Evolutionary conservation across 805 yeast species (phyloP).

Genomic region (Scheffersomyces amazonensis): DNA sequence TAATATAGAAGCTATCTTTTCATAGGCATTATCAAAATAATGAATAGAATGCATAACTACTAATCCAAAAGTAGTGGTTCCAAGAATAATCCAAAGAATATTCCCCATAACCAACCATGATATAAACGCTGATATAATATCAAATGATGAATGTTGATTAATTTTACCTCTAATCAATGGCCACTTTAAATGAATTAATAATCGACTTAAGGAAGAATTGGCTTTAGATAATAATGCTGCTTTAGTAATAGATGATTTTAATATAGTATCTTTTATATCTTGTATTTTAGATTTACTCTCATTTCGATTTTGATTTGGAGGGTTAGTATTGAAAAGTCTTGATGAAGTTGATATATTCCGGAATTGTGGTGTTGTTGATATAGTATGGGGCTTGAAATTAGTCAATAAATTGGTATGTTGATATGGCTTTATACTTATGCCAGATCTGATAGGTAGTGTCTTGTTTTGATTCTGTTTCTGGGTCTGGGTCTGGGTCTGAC

Average conservation of each 20-base stretch:
- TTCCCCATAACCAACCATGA: conserved; percentile 61
- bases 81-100: conserved; percentile 51
- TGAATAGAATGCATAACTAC: conserved; percentile 44
- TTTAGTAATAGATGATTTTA: conserved; percentile 12
- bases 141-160: conserved; percentile 42
- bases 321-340: too few species aligned
- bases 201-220: conserved; percentile 24
- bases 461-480: too few species aligned
- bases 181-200: conserved; percentile 44
- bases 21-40: conserved; percentile 25
- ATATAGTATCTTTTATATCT: background rate
- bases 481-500: too few species aligned
- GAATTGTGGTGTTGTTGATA: too few species aligned
- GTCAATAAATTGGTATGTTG: too few species aligned
- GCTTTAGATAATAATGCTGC: conserved; percentile 28
- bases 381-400: too few species aligned
- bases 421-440: too few species aligned
- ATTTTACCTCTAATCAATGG: conserved; percentile 33
- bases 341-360: too few species aligned
- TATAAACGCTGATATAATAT: conserved; percentile 52
- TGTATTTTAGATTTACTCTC: too few species aligned
- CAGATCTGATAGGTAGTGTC: too few species aligned
- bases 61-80: conserved; percentile 57
- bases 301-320: too few species aligned
- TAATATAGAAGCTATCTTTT: conserved; percentile 7